Percentiles rank a stretch among this genome's conserved stretches.
phyloP scores from a whole-genome alignment of 257 asterid species.

The Solanum corneliomulleri region DNA sequence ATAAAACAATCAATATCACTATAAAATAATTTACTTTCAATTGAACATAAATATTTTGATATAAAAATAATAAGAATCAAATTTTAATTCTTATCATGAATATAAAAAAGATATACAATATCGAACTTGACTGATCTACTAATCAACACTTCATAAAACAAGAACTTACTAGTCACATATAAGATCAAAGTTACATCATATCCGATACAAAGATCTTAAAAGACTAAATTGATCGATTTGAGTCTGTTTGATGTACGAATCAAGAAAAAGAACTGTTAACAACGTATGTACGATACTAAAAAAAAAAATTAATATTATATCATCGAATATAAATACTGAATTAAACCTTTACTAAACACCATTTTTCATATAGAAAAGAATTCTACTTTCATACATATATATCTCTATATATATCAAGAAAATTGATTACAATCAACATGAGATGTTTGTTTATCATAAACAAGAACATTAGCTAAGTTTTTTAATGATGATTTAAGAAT shows the following conservation, averaged over 20 bases:
- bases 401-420: background rate
- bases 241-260: background rate
- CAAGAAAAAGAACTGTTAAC: background rate
- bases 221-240: background rate
- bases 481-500: background rate
- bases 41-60: background rate
- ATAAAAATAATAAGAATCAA: fast-evolving
- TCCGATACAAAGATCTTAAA: background rate
- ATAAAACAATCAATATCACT: too few relatives aligned
- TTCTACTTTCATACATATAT: background rate
- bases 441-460: background rate
- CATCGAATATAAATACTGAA: background rate
- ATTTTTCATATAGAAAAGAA: background rate
- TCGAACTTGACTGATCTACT: background rate
- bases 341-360: background rate
- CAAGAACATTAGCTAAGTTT: background rate
- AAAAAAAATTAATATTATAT: too few relatives aligned
- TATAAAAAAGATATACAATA: background rate
- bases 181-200: background rate
- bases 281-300: fast-evolving
- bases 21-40: background rate
- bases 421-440: background rate
- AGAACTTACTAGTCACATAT: background rate
- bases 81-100: background rate
- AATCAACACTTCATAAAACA: background rate